Evolutionary conservation across 169 alveolate genomes (phyloP), one percentile per base, ranked within the genome.

Genomic region (Hepatocystis sp.): DNA sequence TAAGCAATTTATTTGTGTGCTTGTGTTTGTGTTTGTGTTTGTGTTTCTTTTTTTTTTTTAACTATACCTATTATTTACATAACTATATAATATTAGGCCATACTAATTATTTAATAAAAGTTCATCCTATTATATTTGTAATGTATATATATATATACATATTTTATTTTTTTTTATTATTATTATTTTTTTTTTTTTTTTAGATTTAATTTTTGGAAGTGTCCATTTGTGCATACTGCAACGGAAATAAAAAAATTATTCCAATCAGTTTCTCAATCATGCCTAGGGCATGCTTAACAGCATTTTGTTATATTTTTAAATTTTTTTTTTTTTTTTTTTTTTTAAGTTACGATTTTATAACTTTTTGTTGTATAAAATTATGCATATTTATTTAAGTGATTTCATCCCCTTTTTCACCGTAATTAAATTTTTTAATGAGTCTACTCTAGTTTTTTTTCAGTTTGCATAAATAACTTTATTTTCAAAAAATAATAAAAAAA

Each of bases 161-260:
- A 36, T 13, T 2, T 32, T n/a, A 5, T 39, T 8, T 15, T 19
- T 28, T 42, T 44, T 60, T 32, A n/a, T 15, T 36, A 13, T 32
- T 34, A 40, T 63, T 63, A 11, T 21, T 19, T 39, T 34, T 36
- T 17, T 21, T 36, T 23, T 11, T 44, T 3, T 63, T 58, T 23
- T 52, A 76, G 88, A 49, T 81, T 81, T 30, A 32, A 93, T 40
- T 88, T 95, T 46, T 85, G 93, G 89, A 92, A 91, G 56, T 91
- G 91, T 44, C 91, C 94, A 61, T 93, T 91, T 81, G 68, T 81
- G 17, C 81, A 64, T 32, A 67, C 81, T 2, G 66, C 96, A 51
- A 88, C 93, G 15, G 96, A 92, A 53, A 91, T 92, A 15, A 93
- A 92, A 64, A 92, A 88, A 51, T 65, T 91, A 36, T 92, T 89